These are phyloP conservation scores for Mortierella sp. DNA, from an alignment of 371 early-diverging fungal genomes.

Conservation along the genomic window DNA sequence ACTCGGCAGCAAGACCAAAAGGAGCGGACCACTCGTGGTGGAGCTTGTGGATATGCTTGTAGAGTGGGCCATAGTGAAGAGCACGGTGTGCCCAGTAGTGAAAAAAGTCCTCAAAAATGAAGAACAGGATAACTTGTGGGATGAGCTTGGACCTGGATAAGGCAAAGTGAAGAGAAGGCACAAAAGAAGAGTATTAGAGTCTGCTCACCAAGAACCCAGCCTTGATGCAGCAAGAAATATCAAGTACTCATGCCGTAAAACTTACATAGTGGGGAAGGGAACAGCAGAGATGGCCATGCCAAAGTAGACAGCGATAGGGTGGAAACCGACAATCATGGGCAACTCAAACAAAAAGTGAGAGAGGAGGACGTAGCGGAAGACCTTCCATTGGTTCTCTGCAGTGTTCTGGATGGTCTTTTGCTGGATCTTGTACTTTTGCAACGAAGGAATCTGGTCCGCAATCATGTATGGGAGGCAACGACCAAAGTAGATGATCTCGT, in stretches of 20 bases:
- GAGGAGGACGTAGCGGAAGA: constrained; percentile 74
- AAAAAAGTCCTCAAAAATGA: constrained; percentile 84
- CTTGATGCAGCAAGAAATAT: background rate
- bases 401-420: constrained; percentile 77
- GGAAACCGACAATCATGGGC: constrained; percentile 88
- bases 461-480: constrained; percentile 80
- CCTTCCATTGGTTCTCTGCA: constrained; percentile 76
- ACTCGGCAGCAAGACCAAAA: constrained; percentile 89
- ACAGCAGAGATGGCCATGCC: constrained; percentile 85
- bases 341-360: constrained; percentile 83
- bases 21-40: constrained; percentile 95
- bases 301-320: constrained; percentile 81
- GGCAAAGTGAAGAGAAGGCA: background rate
- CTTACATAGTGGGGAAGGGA: constrained; percentile 87
- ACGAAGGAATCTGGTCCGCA: constrained; percentile 74
- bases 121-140: constrained; percentile 74
- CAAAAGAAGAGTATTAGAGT: constrained; percentile 56
- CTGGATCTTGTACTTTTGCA: constrained; percentile 90
- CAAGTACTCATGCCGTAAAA: constrained; percentile 6
- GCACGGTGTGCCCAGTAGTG: constrained; percentile 87
- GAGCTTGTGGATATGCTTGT: constrained; percentile 91
- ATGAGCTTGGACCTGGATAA: constrained; percentile 29
- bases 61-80: constrained; percentile 89
- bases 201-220: background rate
- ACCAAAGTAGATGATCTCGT: constrained; percentile 84